Evolutionary conservation across 768 basidiomycete genomes (phyloP), one percentile per base, ranked within the genome.

Genomic region (Leccinum broughii): DNA sequence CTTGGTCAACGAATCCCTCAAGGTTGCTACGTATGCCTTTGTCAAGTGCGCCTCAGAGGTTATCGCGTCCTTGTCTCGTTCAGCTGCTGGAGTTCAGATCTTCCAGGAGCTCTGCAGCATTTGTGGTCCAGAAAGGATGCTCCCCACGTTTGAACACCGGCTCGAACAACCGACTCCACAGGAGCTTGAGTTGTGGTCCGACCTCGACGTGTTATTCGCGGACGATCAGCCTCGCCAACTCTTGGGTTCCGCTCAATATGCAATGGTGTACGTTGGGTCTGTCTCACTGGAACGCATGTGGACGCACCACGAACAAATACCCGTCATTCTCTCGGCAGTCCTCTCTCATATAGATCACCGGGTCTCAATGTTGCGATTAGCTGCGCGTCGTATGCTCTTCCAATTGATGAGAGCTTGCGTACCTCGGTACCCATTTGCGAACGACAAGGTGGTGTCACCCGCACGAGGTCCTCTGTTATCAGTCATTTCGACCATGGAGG

Each of bases 341-440:
- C 85, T 95, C 64, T 86, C 85, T 15, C 93, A 95, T 69, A 76
- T 93, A 50, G 95, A 95, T 68, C 88, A 95, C 66, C 85, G 89
- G 6, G 76, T 81, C 32, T 74, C 81, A 1, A 88, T 87, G 63
- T 77, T 97, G 22, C 88, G 90, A 48, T 78, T 82, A 44, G 83
- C 87, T 28, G 87, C 89, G 30, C 88, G 86, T 58, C 80, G 79
- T n/a, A 88, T 93, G 82, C 80, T 96, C 13, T 91, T 95, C 75
- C 93, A 94, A 66, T 67, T 93, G 4, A 77, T 96, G 53, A 88
- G 92, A 10, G 83, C 92, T 17, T 95, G 93, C 84, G 82, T 86
- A 17, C 85, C 90, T 4, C 87, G 88, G 3, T 91, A 91, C 67
- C 85, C 89, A 61, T 85, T 89, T 64, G 70, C 90, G n/a, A 75